Base-by-base conservation (phyloP, 192 early-diverging fungal genomes). In the Entomortierella beljakovae region DNA sequence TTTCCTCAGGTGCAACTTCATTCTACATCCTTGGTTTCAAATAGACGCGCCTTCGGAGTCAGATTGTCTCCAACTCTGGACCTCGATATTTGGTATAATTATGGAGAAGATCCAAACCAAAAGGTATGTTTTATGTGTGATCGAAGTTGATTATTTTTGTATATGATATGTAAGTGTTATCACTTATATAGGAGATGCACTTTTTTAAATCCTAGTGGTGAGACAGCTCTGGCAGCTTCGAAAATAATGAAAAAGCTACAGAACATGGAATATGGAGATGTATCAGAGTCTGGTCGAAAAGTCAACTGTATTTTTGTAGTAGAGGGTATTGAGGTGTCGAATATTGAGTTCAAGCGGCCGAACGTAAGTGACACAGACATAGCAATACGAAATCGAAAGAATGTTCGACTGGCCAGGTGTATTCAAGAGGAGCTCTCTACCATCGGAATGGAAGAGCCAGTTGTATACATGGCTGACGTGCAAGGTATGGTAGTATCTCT, bases 341-440 rank as follows among this genome's bases (percentile, higher is more conserved):
- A 68, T 55, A 68, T 68, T 42, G 66, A 68, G 33, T 58, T 68
- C 35, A 59, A 59, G 33, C 57, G 48, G 15, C n/a, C 40, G 13
- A 25, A 68, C 22, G 28, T 58, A 38, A 16, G 66, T 31, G 57
- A 9, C 1, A 20, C n/a, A 26, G 66, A 68, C 6, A 6, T 59
- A 11, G 55, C 57, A 28, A 68, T 68, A 22, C 66, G 60, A 57
- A 68, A 60, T 31, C 43, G 66, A 10, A 68, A 68, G 35, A 68
- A 68, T 25, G 66, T 68, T 20, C 56, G 66, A 16, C 56, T 68
- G 6, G 55, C 55, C 26, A 15, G 65, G 9, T 68, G 65, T n/a
- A 68, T 68, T n/a, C 65, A 68, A 25, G 31, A 68, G 35, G 56
- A 20, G 43, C 31, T 35, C 18, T 1, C 9, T 46, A 29, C 58